These are phyloP conservation scores for Colletotrichum tamarilloi DNA, from an alignment of 2,329 filamentous ascomycete species.

Conservation along the genomic window DNA sequence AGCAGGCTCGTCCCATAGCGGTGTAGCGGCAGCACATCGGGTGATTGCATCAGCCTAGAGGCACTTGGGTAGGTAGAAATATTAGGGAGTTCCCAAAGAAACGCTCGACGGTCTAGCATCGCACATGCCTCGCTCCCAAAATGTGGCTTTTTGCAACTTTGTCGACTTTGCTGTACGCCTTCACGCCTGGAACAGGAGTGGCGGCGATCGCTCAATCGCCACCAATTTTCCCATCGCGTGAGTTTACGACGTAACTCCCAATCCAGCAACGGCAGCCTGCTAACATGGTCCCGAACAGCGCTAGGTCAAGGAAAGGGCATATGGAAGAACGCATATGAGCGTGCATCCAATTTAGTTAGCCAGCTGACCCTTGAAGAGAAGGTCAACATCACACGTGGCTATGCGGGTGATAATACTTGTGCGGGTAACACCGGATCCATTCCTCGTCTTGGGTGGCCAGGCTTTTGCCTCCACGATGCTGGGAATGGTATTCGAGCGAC, in stretches of 20 bases:
- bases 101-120: too few relatives aligned
- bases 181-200: neutral
- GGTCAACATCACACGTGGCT: constrained; percentile 55
- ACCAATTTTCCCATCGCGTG: constrained; percentile 10
- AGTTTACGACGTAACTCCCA: neutral
- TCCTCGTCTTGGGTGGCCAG: constrained; percentile 57
- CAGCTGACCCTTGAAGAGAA: constrained; percentile 76
- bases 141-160: too few relatives aligned
- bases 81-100: too few relatives aligned
- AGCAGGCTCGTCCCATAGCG: too few relatives aligned
- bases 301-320: neutral
- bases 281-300: constrained; percentile 2
- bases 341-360: constrained; percentile 66
- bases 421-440: constrained; percentile 59
- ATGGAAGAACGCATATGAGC: constrained; percentile 71
- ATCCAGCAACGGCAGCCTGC: neutral
- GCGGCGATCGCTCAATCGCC: constrained; percentile 10
- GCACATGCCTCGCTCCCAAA: too few relatives aligned
- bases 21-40: too few relatives aligned
- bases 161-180: too few relatives aligned
- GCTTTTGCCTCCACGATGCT: constrained; percentile 61
- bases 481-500: constrained; percentile 60
- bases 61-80: too few relatives aligned
- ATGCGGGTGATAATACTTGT: constrained; percentile 53
- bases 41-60: too few relatives aligned